Conservation (phyloP, 257 asterid species). For the Lavandula angustifolia region DNA sequence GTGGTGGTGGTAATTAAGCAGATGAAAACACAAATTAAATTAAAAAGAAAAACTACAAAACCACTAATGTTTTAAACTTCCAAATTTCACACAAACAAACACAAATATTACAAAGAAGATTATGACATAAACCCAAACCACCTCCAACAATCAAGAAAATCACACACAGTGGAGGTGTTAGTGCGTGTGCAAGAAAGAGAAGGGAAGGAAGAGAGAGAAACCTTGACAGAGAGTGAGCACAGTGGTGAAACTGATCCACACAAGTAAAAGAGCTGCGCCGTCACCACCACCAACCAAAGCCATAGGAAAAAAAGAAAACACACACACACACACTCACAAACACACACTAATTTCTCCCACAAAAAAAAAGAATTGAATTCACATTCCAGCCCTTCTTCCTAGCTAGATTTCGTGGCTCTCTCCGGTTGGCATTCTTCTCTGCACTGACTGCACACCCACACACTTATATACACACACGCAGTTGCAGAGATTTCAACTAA, state of each 20-base stretch:
- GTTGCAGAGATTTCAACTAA: slow-evolving; percentile 10
- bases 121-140: not conserved
- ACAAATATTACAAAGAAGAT: not conserved
- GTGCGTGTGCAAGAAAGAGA: no score
- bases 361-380: slow-evolving; percentile 10
- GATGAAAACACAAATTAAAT: no score
- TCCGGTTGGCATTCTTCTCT: slow-evolving; percentile 62
- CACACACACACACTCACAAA: not conserved
- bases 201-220: slow-evolving; percentile 18
- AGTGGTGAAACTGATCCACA: slow-evolving; percentile 42
- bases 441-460: slow-evolving; percentile 25
- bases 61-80: no score
- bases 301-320: slow-evolving; percentile 43
- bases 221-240: slow-evolving; percentile 58
- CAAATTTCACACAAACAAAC: not conserved
- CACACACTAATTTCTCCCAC: no score
- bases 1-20: no score
- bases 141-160: slow-evolving; percentile 18
- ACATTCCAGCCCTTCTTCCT: slow-evolving; percentile 16
- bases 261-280: slow-evolving; percentile 43
- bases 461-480: slow-evolving; percentile 1
- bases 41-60: no score
- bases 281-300: slow-evolving; percentile 60
- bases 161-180: slow-evolving; percentile 20
- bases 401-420: slow-evolving; percentile 47